A percentile compares a stretch with the other conserved stretches of the same genome.
Conservation (phyloP, 192 early-diverging fungal genomes). For the Linnemannia exigua region DNA sequence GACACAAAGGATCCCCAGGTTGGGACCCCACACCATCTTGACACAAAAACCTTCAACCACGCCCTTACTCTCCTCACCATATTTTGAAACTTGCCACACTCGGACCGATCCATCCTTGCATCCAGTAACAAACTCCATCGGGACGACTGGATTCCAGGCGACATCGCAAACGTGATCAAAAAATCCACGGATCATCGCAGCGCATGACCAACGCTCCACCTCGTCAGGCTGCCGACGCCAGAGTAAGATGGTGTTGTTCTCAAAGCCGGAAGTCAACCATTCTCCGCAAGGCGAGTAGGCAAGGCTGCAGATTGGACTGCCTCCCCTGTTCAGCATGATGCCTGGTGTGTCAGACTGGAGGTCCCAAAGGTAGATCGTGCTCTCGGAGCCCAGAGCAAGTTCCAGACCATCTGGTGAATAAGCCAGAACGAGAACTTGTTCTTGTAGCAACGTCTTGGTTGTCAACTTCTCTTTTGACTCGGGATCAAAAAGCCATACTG, state of each 20-base stretch:
- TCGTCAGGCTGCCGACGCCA: background rate
- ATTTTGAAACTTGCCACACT: background rate
- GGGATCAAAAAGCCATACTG: background rate
- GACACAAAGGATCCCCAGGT: background rate
- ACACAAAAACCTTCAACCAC: too few species aligned
- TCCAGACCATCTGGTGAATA: background rate
- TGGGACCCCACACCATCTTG: too few species aligned
- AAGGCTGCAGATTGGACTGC: background rate
- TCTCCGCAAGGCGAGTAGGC: background rate
- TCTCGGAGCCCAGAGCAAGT: background rate
- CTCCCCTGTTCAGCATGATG: background rate
- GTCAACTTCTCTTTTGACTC: background rate
- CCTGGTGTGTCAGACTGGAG: background rate
- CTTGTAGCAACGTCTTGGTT: background rate
- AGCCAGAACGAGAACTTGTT: background rate
- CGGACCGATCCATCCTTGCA: background rate
- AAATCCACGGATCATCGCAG: background rate
- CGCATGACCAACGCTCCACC: background rate
- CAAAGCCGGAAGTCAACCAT: background rate
- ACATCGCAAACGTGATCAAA: background rate
- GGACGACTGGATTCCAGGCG: background rate
- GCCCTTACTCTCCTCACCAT: too few species aligned
- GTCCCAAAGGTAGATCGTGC: background rate
- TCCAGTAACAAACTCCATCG: background rate
- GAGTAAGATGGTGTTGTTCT: background rate